Base-by-base conservation (phyloP, 192 early-diverging fungal genomes). In the Backusella sp. region DNA sequence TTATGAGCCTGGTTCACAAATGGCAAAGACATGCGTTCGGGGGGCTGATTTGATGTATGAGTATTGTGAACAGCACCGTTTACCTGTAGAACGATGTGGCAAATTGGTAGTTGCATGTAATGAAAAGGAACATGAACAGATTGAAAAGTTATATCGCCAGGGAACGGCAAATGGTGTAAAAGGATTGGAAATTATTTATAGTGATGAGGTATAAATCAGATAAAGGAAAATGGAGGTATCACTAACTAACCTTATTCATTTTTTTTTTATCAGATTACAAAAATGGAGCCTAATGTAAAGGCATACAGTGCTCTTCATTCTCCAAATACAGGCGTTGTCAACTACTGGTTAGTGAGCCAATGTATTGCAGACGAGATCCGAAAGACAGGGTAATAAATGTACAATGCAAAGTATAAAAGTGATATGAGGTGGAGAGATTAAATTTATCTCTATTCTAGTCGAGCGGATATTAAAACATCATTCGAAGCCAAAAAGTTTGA, bases 61-160 rank as follows among this genome's bases (percentile, higher is more conserved):
- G 28, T 82, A 80, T 41, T 88, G 85, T 67, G 73, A 75, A 46
- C 42, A 80, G 5, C 39, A 87, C 65, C 4, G 77, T 21, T 77
- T 90, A 44, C 83, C 85, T 3, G 82, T 80, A 9, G 52, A 74
- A 72, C 39, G 82, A 44, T 83, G 82, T 67, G 85, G 85, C 19
- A 90, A 90, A 69, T 80, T 86, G 79, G 83, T 90, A 46, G 87
- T 90, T 6, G 86, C 84, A 9, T 62, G 62, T 4, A 71, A 65
- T 9, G 76, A 68, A 26, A 75, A 82, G 6, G 83, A 88, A 72
- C 75, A 76, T 52, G 72, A 65, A 34, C 39, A 68, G 35, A 72
- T 89, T 35, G 75, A 80, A 34, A 73, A 76, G 23, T 39, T 88
- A 6, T 75, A 77, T 35, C n/a, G 42, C 7, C 70, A 68, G 42